Base-by-base conservation (phyloP, 2,329 filamentous ascomycete species). In the Sporothrix curviconia region DNA sequence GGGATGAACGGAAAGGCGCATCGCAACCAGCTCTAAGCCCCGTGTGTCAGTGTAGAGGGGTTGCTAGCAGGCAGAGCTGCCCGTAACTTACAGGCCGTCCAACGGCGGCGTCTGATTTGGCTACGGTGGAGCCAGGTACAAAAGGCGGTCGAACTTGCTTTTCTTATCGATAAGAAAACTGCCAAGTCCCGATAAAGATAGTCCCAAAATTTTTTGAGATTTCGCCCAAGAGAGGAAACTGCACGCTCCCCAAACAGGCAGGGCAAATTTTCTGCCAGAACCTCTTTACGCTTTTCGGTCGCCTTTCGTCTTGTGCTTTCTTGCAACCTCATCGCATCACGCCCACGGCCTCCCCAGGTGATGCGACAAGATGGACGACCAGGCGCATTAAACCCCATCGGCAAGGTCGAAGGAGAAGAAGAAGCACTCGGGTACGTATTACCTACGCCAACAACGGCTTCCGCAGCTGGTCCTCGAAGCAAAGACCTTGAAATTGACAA, bases 321-420 rank as follows among this genome's bases (percentile, higher is more conserved):
- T 28, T 37, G 12, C 34, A n/a, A 39, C 39, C 40, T 39, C 49
- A 50, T 37, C 36, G 57, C 52, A 32, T 55, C 51, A 55, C 57
- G 34, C 17, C 37, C 43, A 46, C 43, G 30, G 37, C 25, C 22
- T 19, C 50, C 25, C 39, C 30, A 36, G 19, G 39, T 30, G 30
- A 30, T 49, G 49, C 66, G 62, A 69, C 71, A 79, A 63, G 66
- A 92, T 91, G 88, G 88, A 92, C 70, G 88, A 91, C 69, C 91
- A 96, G 76, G 72, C 80, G 40, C 91, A 97, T 68, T n/a, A 85
- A 89, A 73, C 83, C 90, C 66, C 92, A 97, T 78, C 81, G 92
- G 66, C n/a, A n/a, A 86, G 90, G 69, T 76, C 85, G 22, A 96
- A 96, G 74, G 89, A 92, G 74, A 95, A 95, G 79, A 95, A 95